Base-by-base conservation (phyloP, 2,329 filamentous ascomycete species). In the Acrocalymma vagum region DNA sequence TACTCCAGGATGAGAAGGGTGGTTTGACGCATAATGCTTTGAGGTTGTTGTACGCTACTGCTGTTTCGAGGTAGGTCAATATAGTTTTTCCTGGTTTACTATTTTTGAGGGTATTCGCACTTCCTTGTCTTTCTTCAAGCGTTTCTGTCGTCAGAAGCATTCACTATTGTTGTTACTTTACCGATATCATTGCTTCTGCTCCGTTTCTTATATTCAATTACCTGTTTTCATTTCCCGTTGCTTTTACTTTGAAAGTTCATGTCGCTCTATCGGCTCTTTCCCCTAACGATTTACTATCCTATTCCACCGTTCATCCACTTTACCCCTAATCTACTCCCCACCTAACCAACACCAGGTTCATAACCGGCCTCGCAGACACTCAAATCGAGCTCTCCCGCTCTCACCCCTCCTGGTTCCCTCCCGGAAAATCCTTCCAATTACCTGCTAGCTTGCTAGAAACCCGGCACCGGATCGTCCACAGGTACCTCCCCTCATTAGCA, bases 381-480 rank as follows among this genome's bases (percentile, higher is more conserved):
- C 84, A 60, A 39, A 57, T 59, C 15, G 59, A 65, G 16, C 53
- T 69, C 14, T 48, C 47, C n/a, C 62, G 63, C 18, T 52, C 58
- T 43, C 57, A 53, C 2, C 63, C 62, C 9, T 49, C 50, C 23
- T 63, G 53, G 55, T 58, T 58, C 26, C 53, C 51, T 3, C 46
- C 55, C 2, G 51, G 51, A 9, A 55, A 57, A 44, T 28, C 49
- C 2, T 53, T 60, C 20, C 48, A 60, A 34, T 48, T 57, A 9
- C 64, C 60, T 87, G 16, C 87, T 86, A 45, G 84, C 82, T 95
- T 96, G 69, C 90, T 96, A 38, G 91, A 95, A 74, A 77, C 95
- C 43, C 83, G 92, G 29, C 92, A 96, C 67, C 88, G 95, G 72
- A 89, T 88, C 28, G 95, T 91, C 26, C 92, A 97, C 67, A 89